A percentile compares a stretch with the other conserved stretches of the same genome.
phyloP scores from a whole-genome alignment of 176 grass and related monocot species.

The Leersia perrieri region DNA sequence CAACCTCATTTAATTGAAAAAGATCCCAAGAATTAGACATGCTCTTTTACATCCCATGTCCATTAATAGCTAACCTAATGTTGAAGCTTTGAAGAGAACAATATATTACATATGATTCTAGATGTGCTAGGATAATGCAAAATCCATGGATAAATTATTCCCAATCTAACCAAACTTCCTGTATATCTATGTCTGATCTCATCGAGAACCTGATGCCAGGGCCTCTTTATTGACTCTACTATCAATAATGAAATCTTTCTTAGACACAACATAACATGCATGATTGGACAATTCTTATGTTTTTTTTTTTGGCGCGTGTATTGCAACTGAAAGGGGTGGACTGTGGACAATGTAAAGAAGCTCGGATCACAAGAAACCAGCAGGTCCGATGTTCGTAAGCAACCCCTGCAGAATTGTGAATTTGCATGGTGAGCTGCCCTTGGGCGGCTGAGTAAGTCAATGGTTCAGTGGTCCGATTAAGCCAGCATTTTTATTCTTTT shows the following conservation, averaged over 20 bases:
- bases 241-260: slow-evolving; percentile 16
- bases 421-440: slow-evolving; percentile 52
- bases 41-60: no score
- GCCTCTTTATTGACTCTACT: slow-evolving; percentile 3
- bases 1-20: no score
- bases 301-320: slow-evolving; percentile 63
- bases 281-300: slow-evolving; percentile 63
- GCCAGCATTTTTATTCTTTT: neutral
- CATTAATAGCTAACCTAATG: no score
- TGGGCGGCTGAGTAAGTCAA: slow-evolving; percentile 34
- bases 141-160: slow-evolving; percentile 31
- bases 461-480: neutral
- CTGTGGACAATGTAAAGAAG: slow-evolving; percentile 47
- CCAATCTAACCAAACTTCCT: neutral
- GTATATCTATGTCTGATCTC: slow-evolving; percentile 2
- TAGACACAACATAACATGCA: no score
- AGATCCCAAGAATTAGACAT: no score
- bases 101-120: no score
- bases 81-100: no score
- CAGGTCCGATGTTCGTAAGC: slow-evolving; percentile 44
- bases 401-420: slow-evolving; percentile 54
- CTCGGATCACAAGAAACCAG: slow-evolving; percentile 70
- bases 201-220: neutral
- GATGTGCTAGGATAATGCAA: slow-evolving; percentile 16
- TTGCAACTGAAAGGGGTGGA: slow-evolving; percentile 65